These are phyloP conservation scores for Scutellaria minor DNA, from an alignment of 257 asterid genomes.

Conservation along the genomic window DNA sequence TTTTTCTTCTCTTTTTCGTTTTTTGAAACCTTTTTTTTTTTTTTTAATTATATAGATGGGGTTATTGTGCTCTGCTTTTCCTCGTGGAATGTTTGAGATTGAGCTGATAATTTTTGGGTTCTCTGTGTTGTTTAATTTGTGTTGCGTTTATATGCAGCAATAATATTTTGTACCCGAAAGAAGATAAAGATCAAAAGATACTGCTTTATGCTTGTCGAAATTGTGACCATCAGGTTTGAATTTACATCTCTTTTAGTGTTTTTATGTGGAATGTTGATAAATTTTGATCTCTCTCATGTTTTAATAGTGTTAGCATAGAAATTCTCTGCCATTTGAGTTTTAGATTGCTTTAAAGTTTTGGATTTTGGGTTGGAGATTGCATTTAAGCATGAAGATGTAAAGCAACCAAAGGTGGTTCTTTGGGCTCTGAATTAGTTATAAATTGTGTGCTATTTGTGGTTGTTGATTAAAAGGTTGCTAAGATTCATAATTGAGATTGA, in stretches of 20 bases:
- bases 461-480: background rate
- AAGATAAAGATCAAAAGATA: constrained; percentile 79
- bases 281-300: background rate
- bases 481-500: background rate
- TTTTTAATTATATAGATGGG: background rate
- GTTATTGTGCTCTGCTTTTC: background rate
- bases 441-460: constrained; percentile 6
- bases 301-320: background rate
- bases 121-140: background rate
- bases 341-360: background rate
- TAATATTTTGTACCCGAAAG: constrained; percentile 81
- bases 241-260: background rate
- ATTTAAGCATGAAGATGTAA: background rate
- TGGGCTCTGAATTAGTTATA: constrained; percentile 2
- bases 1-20: background rate
- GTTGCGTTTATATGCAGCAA: constrained; percentile 48
- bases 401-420: background rate
- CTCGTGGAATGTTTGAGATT: background rate
- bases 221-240: constrained; percentile 82
- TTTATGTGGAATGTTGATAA: background rate
- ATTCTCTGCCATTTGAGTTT: background rate
- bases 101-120: background rate
- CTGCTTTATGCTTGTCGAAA: constrained; percentile 90
- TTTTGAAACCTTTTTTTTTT: background rate
- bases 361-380: background rate